These are phyloP conservation scores for Loxodes magnus DNA, from an alignment of 73 alveolate species.

Conservation along the genomic window DNA sequence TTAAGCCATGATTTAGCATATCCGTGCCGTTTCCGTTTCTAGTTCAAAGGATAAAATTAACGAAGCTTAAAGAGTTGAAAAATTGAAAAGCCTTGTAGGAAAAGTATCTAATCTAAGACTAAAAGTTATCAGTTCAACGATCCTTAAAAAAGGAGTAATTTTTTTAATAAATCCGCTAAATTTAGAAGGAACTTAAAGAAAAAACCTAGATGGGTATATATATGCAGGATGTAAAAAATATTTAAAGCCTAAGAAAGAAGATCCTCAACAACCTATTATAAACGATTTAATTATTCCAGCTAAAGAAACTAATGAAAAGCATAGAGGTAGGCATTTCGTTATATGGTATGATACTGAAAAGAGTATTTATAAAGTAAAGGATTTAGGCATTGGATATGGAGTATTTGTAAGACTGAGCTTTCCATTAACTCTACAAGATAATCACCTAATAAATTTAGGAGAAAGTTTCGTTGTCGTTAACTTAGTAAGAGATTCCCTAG, in stretches of 20 bases:
- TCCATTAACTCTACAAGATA: slow-evolving; percentile 60
- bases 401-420: slow-evolving; percentile 59
- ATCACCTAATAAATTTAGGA: slow-evolving; percentile 64
- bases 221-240: slow-evolving; percentile 51
- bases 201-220: slow-evolving; percentile 59
- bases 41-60: no score
- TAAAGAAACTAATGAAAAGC: slow-evolving; percentile 27
- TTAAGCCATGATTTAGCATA: no score
- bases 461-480: slow-evolving; percentile 61
- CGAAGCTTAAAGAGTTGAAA: no score
- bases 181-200: no score
- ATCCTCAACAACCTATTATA: slow-evolving; percentile 37
- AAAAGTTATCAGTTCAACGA: no score
- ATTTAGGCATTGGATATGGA: slow-evolving; percentile 82
- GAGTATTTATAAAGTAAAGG: slow-evolving; percentile 41
- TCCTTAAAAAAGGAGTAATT: no score
- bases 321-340: slow-evolving; percentile 48
- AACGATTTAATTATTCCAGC: slow-evolving; percentile 53
- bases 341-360: slow-evolving; percentile 32
- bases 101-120: no score
- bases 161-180: no score
- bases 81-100: no score
- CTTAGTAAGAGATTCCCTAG: slow-evolving; percentile 26
- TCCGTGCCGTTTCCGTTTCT: no score
- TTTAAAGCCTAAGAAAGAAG: no score